phyloP scores from a whole-genome alignment of 1,284 basidiomycete genomes.

The Naganishia liquefaciens region DNA sequence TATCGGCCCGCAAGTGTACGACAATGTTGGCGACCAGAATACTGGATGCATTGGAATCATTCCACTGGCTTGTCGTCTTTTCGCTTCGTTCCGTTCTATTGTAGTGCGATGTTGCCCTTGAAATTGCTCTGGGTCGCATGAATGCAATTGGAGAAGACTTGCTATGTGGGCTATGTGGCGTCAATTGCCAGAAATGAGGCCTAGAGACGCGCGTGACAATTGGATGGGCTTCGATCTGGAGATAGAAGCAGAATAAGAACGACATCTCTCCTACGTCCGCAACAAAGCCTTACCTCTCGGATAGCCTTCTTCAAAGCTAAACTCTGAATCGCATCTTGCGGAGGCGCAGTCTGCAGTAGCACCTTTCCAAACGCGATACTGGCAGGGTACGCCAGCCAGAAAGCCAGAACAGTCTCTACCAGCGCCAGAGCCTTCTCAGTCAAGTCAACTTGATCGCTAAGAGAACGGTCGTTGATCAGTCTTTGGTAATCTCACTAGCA shows the following conservation, averaged over 20 bases:
- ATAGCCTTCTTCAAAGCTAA: slow-evolving; percentile 73
- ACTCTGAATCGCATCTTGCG: slow-evolving; percentile 65
- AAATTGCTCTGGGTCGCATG: slow-evolving; percentile 37
- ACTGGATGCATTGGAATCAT: slow-evolving; percentile 14
- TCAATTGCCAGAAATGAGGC: slow-evolving; percentile 82
- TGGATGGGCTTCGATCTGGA: slow-evolving; percentile 72
- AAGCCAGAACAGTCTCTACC: slow-evolving; percentile 71
- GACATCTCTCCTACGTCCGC: not conserved
- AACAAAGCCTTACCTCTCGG: slow-evolving; percentile 59
- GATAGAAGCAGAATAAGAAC: not conserved
- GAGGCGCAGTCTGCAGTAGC: slow-evolving; percentile 80
- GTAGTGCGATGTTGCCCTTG: slow-evolving; percentile 42
- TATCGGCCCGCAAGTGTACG: slow-evolving; percentile 68
- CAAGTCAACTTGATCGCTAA: slow-evolving; percentile 46
- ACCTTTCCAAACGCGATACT: slow-evolving; percentile 76
- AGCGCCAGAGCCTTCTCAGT: slow-evolving; percentile 77
- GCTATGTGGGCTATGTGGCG: slow-evolving; percentile 55
- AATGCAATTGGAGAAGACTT: slow-evolving; percentile 9
- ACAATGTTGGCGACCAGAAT: slow-evolving; percentile 74
- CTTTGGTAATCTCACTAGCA: no score
- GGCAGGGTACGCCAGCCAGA: slow-evolving; percentile 75
- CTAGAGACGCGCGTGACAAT: slow-evolving; percentile 73
- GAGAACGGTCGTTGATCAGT: slow-evolving; percentile 52
- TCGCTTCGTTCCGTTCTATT: slow-evolving; percentile 37
- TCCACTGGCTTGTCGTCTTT: slow-evolving; percentile 7